Evolutionary conservation across 2,329 filamentous ascomycete genomes (phyloP).

Genomic region (Arthroderma sp.): DNA sequence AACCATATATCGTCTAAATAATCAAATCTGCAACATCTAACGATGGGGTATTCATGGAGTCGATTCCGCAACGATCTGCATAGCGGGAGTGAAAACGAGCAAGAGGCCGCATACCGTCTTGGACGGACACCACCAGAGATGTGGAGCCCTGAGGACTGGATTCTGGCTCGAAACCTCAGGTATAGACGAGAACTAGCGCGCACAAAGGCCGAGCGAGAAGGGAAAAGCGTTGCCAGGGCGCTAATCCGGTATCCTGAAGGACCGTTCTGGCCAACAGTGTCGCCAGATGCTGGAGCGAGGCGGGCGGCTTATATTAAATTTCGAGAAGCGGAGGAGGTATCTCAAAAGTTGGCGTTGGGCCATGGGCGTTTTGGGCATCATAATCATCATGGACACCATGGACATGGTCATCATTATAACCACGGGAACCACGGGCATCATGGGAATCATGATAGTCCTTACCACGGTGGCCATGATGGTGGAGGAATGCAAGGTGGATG

Average conservation of each 20-base stretch:
- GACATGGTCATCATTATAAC: too few relatives aligned
- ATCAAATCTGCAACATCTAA: background rate
- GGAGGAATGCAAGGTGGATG: too few relatives aligned
- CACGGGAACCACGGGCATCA: too few relatives aligned
- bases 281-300: too few relatives aligned
- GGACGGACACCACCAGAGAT: constrained; percentile 8
- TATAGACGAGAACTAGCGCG: constrained; percentile 2
- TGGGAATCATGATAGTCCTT: too few relatives aligned
- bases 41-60: constrained; percentile 8
- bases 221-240: background rate
- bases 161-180: constrained; percentile 9
- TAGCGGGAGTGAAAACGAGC: constrained; percentile 3
- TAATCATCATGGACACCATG: too few relatives aligned
- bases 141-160: constrained; percentile 10
- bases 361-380: too few relatives aligned
- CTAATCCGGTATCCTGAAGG: constrained; percentile 6
- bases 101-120: constrained; percentile 3
- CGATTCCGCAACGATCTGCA: constrained; percentile 8
- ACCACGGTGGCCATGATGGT: too few relatives aligned
- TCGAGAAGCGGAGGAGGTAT: too few relatives aligned
- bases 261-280: constrained; percentile 5
- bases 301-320: too few relatives aligned
- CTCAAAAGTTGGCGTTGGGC: too few relatives aligned
- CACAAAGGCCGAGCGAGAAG: background rate
- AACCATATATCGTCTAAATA: background rate